Evolutionary conservation across 768 basidiomycete species (phyloP).

Genomic region (Tylopilus felleus): DNA sequence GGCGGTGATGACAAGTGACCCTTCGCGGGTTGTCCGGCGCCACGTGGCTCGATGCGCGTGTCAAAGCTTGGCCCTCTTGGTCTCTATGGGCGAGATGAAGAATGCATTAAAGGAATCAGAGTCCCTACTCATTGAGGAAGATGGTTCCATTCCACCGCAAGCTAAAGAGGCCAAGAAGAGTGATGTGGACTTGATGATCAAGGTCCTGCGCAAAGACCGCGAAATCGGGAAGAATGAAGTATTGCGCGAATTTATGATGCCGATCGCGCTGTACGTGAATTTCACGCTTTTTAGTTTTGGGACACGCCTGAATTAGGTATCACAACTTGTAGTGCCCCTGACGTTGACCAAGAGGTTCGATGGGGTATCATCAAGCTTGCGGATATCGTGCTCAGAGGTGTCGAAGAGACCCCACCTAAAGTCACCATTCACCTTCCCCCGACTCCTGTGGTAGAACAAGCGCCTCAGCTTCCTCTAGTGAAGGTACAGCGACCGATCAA

Average conservation of each 20-base stretch:
- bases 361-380: conserved; percentile 91
- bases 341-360: conserved; percentile 83
- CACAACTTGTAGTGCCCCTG: conserved; percentile 51
- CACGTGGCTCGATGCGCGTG: conserved; percentile 85
- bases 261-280: conserved; percentile 67
- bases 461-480: conserved; percentile 53
- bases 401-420: conserved; percentile 81
- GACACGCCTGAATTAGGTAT: neutral
- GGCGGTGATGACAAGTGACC: conserved; percentile 81
- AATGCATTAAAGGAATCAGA: conserved; percentile 69
- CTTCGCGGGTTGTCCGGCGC: conserved; percentile 76
- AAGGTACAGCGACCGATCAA: conserved; percentile 43
- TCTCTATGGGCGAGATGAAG: conserved; percentile 90
- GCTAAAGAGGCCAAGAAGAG: conserved; percentile 75
- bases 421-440: conserved; percentile 78
- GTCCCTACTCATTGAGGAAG: conserved; percentile 81
- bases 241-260: conserved; percentile 77
- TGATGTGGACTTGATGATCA: conserved; percentile 81
- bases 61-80: conserved; percentile 81
- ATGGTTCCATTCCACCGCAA: conserved; percentile 69
- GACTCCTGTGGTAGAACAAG: conserved; percentile 64
- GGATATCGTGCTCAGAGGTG: conserved; percentile 79
- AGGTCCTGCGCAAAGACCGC: conserved; percentile 81
- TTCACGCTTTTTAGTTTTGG: conserved; percentile 1
- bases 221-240: conserved; percentile 79